Evolutionary conservation across 2,329 filamentous ascomycete genomes (phyloP), one percentile per base, ranked within the genome.

Genomic region (Fusarium citri): DNA sequence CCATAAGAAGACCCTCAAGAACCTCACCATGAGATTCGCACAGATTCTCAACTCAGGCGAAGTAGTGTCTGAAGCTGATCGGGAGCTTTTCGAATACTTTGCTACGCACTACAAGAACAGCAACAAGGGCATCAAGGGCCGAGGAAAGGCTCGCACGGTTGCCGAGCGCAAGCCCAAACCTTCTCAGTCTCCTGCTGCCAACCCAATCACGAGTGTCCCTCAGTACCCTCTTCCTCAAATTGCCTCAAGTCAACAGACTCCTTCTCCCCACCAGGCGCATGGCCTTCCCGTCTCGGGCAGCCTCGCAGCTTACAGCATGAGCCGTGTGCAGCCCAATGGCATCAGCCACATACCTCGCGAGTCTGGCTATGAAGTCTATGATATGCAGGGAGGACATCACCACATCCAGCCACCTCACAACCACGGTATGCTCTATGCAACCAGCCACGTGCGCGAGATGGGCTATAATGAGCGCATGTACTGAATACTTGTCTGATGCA

Each of bases 61-160:
- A 14, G 69, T 78, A 15, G 72, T 94, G n/a, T 83, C 87, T 0
- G 85, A 90, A 40, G 80, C 82, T 8, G 93, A 98, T 74, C 90
- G 88, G 66, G 91, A 94, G 64, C 84, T 98, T 53, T 94, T 92
- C 84, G 88, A 92, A 72, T 97, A 97, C 81, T 96, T 98, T 77
- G 87, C 90, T 6, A 86, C 86, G 1, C 85, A 97, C n/a, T 98
- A 97, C 86, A 97, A 97, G 84, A 97, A 98, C 82, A 94, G 92
- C 82, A 98, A 98, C 86, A 97, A 97, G 80, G 96, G 96, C 2
- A 98, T 98, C 84, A 98, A 98, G 81, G 96, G 96, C 14, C 90
- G 96, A 47, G 96, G 96, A 45, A 96, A 95, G 78, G 92, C 94
- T 73, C 86, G 93, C 59, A 89, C 89, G 61, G 91, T 94, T 56